Evolutionary conservation across 2,329 filamentous ascomycete species (phyloP).

Genomic region (Hymenoscyphus occultus): DNA sequence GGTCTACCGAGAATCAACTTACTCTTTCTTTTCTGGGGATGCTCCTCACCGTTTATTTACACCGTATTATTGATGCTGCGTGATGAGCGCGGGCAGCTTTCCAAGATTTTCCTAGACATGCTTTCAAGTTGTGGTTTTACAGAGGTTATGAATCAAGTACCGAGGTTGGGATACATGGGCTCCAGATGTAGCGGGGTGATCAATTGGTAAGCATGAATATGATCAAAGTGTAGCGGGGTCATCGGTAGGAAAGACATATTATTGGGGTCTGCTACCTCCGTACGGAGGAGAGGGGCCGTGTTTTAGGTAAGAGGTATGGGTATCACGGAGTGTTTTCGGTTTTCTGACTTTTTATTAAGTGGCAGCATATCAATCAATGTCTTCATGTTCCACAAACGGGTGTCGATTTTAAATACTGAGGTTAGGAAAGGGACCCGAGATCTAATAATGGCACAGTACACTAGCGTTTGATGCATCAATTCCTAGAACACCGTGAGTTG

Average conservation of each 20-base stretch:
- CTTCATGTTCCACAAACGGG: no score
- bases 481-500: slow-evolving; percentile 1
- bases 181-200: neutral
- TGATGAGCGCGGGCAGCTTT: neutral
- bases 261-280: neutral
- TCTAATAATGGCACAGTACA: neutral
- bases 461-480: neutral
- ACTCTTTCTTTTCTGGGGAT: neutral
- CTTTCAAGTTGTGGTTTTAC: neutral
- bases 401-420: neutral
- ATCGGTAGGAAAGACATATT: neutral
- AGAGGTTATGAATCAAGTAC: neutral
- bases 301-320: slow-evolving; percentile 1
- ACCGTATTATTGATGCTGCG: neutral
- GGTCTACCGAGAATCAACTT: neutral
- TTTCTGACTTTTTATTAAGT: neutral
- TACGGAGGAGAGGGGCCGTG: neutral
- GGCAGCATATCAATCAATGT: neutral
- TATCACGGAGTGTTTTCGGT: neutral
- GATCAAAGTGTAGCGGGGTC: slow-evolving; percentile 1
- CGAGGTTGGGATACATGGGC: neutral
- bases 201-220: slow-evolving; percentile 1
- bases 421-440: neutral
- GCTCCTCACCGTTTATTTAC: neutral
- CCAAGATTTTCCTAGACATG: neutral